Base-by-base conservation (phyloP, 345 rosid genomes). In the Raphanus raphanistrum region DNA sequence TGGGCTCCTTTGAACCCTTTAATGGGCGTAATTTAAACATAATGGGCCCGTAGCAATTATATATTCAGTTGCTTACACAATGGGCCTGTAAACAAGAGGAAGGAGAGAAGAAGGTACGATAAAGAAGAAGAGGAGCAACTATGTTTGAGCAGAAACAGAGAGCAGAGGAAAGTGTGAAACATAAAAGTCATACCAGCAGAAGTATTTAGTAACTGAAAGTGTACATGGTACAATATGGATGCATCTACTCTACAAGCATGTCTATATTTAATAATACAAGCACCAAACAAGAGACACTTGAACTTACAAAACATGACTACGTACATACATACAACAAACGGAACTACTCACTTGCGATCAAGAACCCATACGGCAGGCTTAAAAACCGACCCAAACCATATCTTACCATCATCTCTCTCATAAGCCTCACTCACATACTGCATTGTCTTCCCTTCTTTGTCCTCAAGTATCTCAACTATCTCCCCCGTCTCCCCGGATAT, bases 41-140 rank as follows among this genome's bases (percentile, higher is more conserved):
- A 33, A 74, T 74, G 43, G 41, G 60, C 60, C 55, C 3, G 7
- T 8, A 29, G 17, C 5, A 36, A 8, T 11, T 21, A 11, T 4
- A 16, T 38, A 27, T 36, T n/a, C 15, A 33, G 81, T 77, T 77
- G 65, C 21, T 21, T 21, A 21, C 21, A 21, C 21, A 21, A 21
- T 21, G 21, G 21, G 21, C 21, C 21, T 21, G 88, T 89, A 78
- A 75, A 85, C 63, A 92, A 88, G 85, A 80, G 85, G 71, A 89
- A 86, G 88, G 86, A 85, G 80, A 89, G 81, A 78, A 69, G 66
- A 90, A 89, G 79, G 62, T 90, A 85, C 72, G 87, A 85, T 73
- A 81, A 60, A 33, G 36, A 33, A 33, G 36, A 33, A 17, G 82
- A 84, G n/a, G 69, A 86, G n/a, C 76, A 65, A 73, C 36, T 16